Base-by-base conservation (phyloP, 306 rosid species). In the Malus asiatica region DNA sequence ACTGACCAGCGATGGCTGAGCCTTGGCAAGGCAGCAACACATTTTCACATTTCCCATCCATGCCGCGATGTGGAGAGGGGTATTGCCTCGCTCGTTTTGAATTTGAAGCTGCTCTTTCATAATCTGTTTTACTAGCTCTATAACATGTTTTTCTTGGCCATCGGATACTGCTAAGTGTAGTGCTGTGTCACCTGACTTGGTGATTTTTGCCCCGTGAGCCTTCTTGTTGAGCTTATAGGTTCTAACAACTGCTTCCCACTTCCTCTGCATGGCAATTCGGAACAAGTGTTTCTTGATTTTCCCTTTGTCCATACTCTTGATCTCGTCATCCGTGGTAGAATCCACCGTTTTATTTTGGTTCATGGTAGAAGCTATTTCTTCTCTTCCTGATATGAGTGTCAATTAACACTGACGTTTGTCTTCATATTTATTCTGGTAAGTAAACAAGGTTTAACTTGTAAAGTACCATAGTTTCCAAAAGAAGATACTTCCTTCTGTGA, bases 1-100 rank as follows among this genome's bases (percentile, higher is more conserved):
- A 14, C 0, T 0, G 18, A 48, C 55, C 55, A 48, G 0, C 0
- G 55, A 48, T 5, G 16, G 55, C 0, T 48, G 16, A 48, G 0
- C 5, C 0, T 16, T 1, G 55, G 55, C 55, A 48, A 48, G 0
- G 55, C 55, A 48, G 1, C 2, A 11, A 48, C 55, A 48, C 55
- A 48, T 48, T 48, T 0, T 45, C 52, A 0, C 52, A 4, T 45
- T 45, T 13, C 55, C 55, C 19, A 48, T 13, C 55, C 5, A 48
- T 48, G 53, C 6, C 0, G 55, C 15, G 55, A 48, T 4, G 16
- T 48, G 14, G 55, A 48, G 19, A 4, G 19, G 5, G 55, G 55
- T 14, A 16, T 48, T 48, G 4, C 55, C 55, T 16, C 55, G 55
- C 19, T 48, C 55, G 6, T 48, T 48, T 13, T 0, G 6, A 14